Evolutionary conservation across 305 asterid genomes (phyloP), one percentile per base, ranked within the genome.

Genomic region (Coffea humblotiana): DNA sequence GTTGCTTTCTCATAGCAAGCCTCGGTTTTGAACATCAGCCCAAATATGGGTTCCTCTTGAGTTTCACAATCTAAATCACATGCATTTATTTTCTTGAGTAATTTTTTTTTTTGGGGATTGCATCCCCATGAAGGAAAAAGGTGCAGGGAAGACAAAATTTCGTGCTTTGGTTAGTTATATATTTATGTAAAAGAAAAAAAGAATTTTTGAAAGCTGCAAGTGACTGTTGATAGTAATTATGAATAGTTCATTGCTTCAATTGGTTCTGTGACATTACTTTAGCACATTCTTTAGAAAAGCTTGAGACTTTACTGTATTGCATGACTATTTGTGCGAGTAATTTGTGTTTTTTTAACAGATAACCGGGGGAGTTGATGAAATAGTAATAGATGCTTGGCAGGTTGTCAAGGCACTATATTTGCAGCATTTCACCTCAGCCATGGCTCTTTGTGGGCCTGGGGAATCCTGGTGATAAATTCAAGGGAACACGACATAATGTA

Each of bases 391-490:
- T 81, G 81, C 51, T 76, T 48, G 45, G 80, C 58, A 81, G 77
- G 71, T 11, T 81, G 21, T 52, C 78, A 43, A 21, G 77, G 35
- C 45, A 48, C 72, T 71, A 25, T 52, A 47, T 81, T 49, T 56
- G 73, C 75, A 67, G 77, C 9, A 18, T 80, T 47, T 77, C 82
- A 58, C 88, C 85, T 71, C 91, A 81, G 78, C 97, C 97, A 4
- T 94, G 98, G 97, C 93, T 94, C 78, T 90, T 94, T 76, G 95
- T 93, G 72, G 98, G 98, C 35, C 88, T 94, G 87, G 98, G 98
- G 73, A 95, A 93, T 78, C 98, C 98, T 23, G 99, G 98, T 82
- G 95, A 94, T 71, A 94, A 89, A 81, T 92, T 84, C 86, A 75
- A 48, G 85, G 97, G 97, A 79, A 95, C 95, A 70, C 84, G 97